These are phyloP conservation scores for Tetraselmis chui DNA, from an alignment of 139 green algal genomes.

Conservation along the genomic window DNA sequence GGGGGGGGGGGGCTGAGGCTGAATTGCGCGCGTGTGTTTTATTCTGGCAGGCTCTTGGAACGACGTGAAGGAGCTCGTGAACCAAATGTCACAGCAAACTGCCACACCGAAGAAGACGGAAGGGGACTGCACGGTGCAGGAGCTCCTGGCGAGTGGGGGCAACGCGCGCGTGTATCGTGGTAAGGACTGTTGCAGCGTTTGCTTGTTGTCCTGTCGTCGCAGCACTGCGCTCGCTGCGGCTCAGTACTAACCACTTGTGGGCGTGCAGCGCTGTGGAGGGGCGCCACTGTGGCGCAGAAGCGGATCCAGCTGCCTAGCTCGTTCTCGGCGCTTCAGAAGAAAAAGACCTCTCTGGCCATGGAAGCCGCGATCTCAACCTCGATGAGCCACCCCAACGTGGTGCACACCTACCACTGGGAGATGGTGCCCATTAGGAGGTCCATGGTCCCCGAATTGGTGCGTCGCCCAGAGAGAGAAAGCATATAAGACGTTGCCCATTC, in stretches of 20 bases:
- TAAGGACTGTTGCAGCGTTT: not conserved
- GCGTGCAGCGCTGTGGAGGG: not conserved
- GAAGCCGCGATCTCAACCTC: not conserved
- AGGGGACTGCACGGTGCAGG: not conserved
- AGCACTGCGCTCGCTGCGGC: too few species aligned
- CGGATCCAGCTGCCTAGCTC: not conserved
- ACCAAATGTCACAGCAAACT: not conserved
- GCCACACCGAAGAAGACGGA: not conserved
- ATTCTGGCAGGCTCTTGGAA: not conserved
- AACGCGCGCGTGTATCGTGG: not conserved
- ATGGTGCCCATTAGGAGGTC: not conserved
- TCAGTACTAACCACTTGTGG: too few species aligned
- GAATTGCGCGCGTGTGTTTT: too few species aligned
- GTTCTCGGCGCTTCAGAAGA: not conserved
- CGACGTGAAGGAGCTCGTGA: not conserved
- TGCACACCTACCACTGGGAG: not conserved
- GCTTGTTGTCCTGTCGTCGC: too few species aligned
- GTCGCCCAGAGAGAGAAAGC: too few species aligned
- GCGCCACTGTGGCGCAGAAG: not conserved
- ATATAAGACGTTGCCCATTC: too few species aligned
- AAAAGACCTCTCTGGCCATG: not conserved
- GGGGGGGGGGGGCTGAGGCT: too few species aligned
- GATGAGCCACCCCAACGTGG: not conserved
- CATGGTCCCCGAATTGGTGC: too few species aligned
- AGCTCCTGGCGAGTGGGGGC: not conserved